Base-by-base conservation (phyloP, 1,284 basidiomycete genomes). In the Cutaneotrichosporon sp. region DNA sequence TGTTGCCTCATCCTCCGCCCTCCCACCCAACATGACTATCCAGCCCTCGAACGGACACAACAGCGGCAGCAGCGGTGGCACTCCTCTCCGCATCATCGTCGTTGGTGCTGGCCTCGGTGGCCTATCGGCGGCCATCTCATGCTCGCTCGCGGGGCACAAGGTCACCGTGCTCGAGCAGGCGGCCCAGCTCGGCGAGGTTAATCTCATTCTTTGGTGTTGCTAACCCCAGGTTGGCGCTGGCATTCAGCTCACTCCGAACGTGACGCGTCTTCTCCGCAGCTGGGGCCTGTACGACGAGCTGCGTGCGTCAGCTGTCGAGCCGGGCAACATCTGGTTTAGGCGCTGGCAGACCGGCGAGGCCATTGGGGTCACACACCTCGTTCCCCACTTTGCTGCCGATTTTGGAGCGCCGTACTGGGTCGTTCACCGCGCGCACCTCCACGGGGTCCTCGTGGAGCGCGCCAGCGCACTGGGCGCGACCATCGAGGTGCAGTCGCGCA, bases 371-470 rank as follows among this genome's bases (percentile, higher is more conserved):
- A 83, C 80, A 16, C 72, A 67, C 58, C 82, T 80, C 78, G 24
- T 47, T 2, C 67, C 78, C 18, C 68, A 64, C 5, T 81, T 84
- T 72, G 80, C 81, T 42, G 64, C 74, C 10, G 75, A 80, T 10
- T 77, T 83, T 55, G 83, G 81, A 9, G 78, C 83, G 1, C 85
- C 85, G 0, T 85, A 85, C 64, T 85, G 83, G 67, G 83, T 85
- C 63, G 75, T 82, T 54, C 80, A 88, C 83, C 84, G 87, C 58
- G 84, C 84, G 14, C 84, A 86, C 59, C 81, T 88, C 43, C 83
- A 85, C 65, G 73, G 79, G 10, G 75, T 86, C 18, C 76, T 88
- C 14, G 82, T 81, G 63, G 83, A 84, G 25, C 79, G 84, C 34
- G 83, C 83, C 10, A 67, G 68, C 4, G 80, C 82, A 0, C 74